Evolutionary conservation across 371 early-diverging fungal genomes (phyloP).

Genomic region (Dichotomocladium elegans): DNA sequence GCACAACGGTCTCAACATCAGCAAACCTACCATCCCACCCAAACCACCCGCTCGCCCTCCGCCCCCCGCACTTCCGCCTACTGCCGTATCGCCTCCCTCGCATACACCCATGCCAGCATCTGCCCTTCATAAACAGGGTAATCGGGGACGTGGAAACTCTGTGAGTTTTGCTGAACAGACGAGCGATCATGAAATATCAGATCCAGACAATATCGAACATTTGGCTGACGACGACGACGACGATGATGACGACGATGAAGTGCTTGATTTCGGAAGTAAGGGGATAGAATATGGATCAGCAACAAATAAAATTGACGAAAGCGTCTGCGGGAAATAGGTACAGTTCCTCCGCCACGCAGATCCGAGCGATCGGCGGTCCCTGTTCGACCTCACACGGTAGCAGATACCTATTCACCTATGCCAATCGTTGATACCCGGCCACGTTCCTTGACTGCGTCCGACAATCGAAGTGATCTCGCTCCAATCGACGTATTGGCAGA

Average conservation of each 20-base stretch:
- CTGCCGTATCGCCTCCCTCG: neutral
- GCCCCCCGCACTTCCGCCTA: slow-evolving; percentile 1
- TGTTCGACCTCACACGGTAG: slow-evolving; percentile 5
- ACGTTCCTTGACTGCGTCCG: slow-evolving; percentile 8
- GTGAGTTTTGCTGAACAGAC: slow-evolving; percentile 33
- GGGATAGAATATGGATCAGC: too few species aligned
- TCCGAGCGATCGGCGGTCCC: too few species aligned
- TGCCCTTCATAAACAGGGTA: slow-evolving; percentile 5
- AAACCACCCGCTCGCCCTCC: slow-evolving; percentile 18
- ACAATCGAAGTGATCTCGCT: neutral
- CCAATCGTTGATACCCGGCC: slow-evolving; percentile 10
- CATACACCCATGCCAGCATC: neutral
- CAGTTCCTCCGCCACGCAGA: too few species aligned
- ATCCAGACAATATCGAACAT: slow-evolving; percentile 4
- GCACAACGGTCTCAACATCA: too few species aligned
- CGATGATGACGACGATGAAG: slow-evolving; percentile 40
- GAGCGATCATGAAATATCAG: slow-evolving; percentile 17
- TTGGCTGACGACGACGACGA: slow-evolving; percentile 24
- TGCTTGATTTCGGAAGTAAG: slow-evolving; percentile 17
- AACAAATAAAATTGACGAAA: too few species aligned
- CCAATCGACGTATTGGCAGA: slow-evolving; percentile 15
- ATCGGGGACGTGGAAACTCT: slow-evolving; percentile 37
- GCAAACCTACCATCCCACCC: slow-evolving; percentile 33
- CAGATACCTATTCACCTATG: slow-evolving; percentile 5
- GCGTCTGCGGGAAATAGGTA: too few species aligned